phyloP scores from a whole-genome alignment of 345 rosid species.

The Gossypioides kirkii region DNA sequence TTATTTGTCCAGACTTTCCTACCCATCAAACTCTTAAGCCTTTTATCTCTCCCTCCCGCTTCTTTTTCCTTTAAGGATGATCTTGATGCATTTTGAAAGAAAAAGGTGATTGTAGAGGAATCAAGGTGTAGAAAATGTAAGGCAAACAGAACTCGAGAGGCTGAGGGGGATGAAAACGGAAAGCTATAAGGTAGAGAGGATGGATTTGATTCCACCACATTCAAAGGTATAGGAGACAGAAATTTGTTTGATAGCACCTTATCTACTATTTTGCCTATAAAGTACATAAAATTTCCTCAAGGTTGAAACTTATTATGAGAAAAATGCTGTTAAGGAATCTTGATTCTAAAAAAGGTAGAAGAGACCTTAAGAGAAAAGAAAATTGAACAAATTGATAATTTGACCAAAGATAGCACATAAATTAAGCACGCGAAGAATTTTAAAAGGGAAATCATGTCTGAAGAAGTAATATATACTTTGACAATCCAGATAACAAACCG shows the following conservation, averaged over 20 bases:
- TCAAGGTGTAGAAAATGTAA: neutral
- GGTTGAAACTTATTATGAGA: neutral
- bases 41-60: neutral
- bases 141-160: neutral
- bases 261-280: neutral
- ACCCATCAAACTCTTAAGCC: neutral
- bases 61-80: neutral
- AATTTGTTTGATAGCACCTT: neutral
- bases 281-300: neutral
- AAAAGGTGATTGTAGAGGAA: neutral
- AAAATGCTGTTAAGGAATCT: neutral
- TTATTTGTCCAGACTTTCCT: neutral
- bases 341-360: neutral
- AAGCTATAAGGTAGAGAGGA: neutral
- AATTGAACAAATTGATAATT: neutral
- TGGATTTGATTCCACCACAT: neutral
- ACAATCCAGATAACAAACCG: conserved; percentile 67
- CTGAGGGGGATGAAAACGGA: neutral
- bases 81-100: neutral
- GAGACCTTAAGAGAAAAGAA: neutral
- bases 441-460: neutral
- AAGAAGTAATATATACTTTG: conserved; percentile 50
- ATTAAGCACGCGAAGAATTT: neutral
- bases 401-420: neutral
- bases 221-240: too few species aligned